Base-by-base conservation (phyloP, 1,284 basidiomycete genomes). In the Abortiporus biennis region DNA sequence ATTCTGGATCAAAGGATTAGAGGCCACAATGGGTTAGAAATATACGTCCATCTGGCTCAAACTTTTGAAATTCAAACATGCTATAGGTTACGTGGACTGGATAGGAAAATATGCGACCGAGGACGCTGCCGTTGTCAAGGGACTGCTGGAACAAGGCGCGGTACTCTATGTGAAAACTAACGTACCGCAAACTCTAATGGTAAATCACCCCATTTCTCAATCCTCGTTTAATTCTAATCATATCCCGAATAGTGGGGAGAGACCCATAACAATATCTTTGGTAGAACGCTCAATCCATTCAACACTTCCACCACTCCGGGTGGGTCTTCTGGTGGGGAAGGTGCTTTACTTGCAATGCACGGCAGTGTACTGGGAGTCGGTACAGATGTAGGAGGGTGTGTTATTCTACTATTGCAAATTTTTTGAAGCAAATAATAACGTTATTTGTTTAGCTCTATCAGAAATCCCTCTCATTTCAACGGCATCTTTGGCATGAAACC, bases 401-500 rank as follows among this genome's bases (percentile, higher is more conserved):
- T 17, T 13, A 9, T 16, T n/a, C 27, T 15, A 23, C 62, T 40
- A 64, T 4, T 13, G 11, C 22, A n/a, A 19, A 13, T 40, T 11
- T 6, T 24, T 19, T 6, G 23, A 21, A 13, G 9, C 19, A 11
- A n/a, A 11, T 20, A 8, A 9, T 25, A 16, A n/a, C n/a, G n/a
- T n/a, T n/a, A n/a, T n/a, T n/a, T 41, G 19, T 30, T n/a, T 32
- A 56, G 53, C 6, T 56, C 54, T 55, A 58, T 80, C 45, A 47
- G 92, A 3, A 89, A 92, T 39, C 92, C 92, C 0, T 67, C 89
- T 0, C 72, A 75, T 2, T 92, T 85, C 55, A 86, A 82, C 48
- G 92, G 92, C 0, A 69, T 88, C 19, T 93, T 84, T 53, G 77
- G 83, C 9, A 55, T 95, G 39, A 94, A 93, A 57, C 86, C 91